Evolutionary conservation across 257 asterid species (phyloP).

Genomic region (Solanum paucissectum): DNA sequence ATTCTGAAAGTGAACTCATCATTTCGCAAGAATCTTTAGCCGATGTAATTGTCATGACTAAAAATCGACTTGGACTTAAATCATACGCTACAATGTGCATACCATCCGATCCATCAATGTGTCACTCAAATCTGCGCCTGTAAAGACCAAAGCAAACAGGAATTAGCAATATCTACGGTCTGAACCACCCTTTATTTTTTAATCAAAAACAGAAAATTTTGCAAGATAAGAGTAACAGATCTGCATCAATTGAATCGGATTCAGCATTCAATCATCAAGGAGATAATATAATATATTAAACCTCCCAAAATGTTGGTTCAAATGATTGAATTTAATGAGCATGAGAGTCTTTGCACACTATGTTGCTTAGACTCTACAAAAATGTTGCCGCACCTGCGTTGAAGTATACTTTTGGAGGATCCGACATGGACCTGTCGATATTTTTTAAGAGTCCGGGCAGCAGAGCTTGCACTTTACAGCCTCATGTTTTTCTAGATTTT

Average conservation of each 20-base stretch:
- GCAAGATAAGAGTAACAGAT: not conserved
- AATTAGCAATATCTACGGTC: not conserved
- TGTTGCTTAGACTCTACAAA: not conserved
- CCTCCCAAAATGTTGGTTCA: not conserved
- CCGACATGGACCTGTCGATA: not conserved
- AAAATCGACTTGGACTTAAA: not conserved
- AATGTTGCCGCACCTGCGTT: not conserved
- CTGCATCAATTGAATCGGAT: not conserved
- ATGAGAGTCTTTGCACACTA: not conserved
- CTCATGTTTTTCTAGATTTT: not conserved
- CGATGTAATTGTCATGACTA: not conserved
- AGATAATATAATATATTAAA: not conserved
- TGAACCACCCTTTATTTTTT: not conserved
- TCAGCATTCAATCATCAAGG: not conserved
- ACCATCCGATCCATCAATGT: slow-evolving; percentile 98
- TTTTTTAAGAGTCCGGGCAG: not conserved
- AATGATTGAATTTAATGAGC: not conserved
- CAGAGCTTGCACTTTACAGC: not conserved
- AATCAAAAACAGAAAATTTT: not conserved
- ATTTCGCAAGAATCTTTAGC: not conserved
- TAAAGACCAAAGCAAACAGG: not conserved
- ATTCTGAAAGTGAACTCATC: not conserved
- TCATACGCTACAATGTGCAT: slow-evolving; percentile 7
- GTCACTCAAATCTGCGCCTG: slow-evolving; percentile 96
- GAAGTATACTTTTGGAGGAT: not conserved